These are phyloP conservation scores for Ephemerocybe angulata DNA, from an alignment of 768 basidiomycete species.

Conservation along the genomic window DNA sequence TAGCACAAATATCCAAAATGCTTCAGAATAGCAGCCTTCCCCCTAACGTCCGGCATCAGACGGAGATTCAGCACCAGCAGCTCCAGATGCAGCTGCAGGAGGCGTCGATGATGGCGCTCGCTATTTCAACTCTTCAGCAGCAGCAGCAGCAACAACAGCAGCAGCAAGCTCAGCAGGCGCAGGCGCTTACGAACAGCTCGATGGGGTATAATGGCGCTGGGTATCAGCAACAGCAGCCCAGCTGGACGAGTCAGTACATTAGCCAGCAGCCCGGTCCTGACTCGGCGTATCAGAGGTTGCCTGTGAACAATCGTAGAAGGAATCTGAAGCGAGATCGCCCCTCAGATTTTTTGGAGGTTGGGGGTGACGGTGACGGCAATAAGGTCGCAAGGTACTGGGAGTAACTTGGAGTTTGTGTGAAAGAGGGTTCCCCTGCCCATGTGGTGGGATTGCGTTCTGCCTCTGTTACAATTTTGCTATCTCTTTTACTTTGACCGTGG, in stretches of 20 bases:
- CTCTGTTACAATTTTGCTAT: too few species aligned
- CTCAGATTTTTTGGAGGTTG: conserved; percentile 78
- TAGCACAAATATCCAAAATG: conserved; percentile 73
- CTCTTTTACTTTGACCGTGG: too few species aligned
- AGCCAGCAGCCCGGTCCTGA: conserved; percentile 71
- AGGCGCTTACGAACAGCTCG: neutral
- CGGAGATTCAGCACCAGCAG: conserved; percentile 81
- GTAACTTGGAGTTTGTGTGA: too few species aligned
- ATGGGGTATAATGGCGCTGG: conserved; percentile 20
- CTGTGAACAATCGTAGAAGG: conserved; percentile 75
- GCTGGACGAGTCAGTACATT: conserved; percentile 45
- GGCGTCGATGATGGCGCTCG: conserved; percentile 69
- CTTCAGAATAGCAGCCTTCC: conserved; percentile 78
- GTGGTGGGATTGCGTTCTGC: too few species aligned
- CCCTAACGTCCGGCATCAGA: conserved; percentile 67
- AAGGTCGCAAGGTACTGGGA: conserved; percentile 81
- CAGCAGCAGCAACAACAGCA: conserved; percentile 34
- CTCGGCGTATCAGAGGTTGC: conserved; percentile 83
- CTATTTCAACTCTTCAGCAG: conserved; percentile 52
- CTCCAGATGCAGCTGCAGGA: conserved; percentile 76
- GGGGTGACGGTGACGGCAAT: conserved; percentile 49
- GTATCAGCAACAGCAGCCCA: conserved; percentile 37
- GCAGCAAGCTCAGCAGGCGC: conserved; percentile 9
- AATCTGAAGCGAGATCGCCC: conserved; percentile 79
- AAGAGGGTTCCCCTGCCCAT: too few species aligned